Percentiles rank a stretch among this genome's conserved stretches.
These are phyloP conservation scores for Boletus insuetus DNA, from an alignment of 768 basidiomycete genomes.

Conservation along the genomic window DNA sequence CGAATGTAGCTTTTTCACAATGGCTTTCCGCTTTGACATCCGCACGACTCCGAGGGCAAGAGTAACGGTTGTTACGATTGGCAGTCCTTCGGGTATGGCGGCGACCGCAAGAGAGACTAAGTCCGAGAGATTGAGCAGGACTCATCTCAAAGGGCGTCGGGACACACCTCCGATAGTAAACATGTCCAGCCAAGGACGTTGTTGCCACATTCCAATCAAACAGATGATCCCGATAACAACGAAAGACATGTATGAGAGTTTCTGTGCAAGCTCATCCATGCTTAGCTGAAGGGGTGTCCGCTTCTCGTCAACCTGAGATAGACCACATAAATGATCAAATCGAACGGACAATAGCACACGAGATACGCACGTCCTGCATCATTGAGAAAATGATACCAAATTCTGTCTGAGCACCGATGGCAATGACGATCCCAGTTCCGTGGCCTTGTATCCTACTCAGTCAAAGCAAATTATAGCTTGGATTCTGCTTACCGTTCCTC, in stretches of 20 bases:
- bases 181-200: conserved; percentile 93
- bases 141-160: not conserved
- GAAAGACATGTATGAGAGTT: conserved; percentile 86
- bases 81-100: conserved; percentile 94
- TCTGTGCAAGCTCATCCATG: conserved; percentile 97
- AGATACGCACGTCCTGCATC: conserved; percentile 84
- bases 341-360: not conserved
- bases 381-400: conserved; percentile 96
- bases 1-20: conserved; percentile 95
- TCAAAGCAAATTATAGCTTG: not conserved
- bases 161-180: conserved; percentile 93
- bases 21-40: conserved; percentile 93
- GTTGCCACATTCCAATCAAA: conserved; percentile 83
- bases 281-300: conserved; percentile 88
- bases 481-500: conserved; percentile 60
- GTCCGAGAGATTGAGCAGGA: conserved; percentile 14
- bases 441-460: conserved; percentile 46
- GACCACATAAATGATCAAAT: not conserved
- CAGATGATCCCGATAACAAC: conserved; percentile 94
- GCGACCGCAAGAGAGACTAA: conserved; percentile 96
- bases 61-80: conserved; percentile 96
- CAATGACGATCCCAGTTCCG: conserved; percentile 85
- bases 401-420: conserved; percentile 81
- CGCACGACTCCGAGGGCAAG: conserved; percentile 90
- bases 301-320: conserved; percentile 68